Conservation (phyloP, 768 basidiomycete genomes). For the Termitomyces bulborhizus region DNA sequence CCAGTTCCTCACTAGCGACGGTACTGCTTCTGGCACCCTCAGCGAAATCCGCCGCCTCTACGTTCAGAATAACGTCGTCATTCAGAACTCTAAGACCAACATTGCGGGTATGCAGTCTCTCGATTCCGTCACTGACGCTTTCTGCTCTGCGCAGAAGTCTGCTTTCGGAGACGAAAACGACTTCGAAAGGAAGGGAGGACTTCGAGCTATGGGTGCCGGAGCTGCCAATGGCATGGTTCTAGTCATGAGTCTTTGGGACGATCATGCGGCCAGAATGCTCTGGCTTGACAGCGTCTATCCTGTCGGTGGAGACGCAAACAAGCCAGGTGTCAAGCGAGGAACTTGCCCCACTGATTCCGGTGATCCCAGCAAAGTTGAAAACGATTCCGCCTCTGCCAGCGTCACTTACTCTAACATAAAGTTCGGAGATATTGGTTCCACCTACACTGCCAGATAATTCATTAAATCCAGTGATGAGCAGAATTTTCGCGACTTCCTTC, state of each 20-base stretch:
- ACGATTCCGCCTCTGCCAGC: not conserved
- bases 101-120: slow-evolving; percentile 33
- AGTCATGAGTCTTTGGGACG: slow-evolving; percentile 36
- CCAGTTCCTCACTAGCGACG: slow-evolving; percentile 46
- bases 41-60: slow-evolving; percentile 43
- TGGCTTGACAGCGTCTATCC: slow-evolving; percentile 28
- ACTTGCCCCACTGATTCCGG: not conserved
- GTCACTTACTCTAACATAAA: not conserved
- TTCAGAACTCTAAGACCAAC: slow-evolving; percentile 42
- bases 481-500: not conserved
- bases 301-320: slow-evolving; percentile 2
- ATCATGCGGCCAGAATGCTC: slow-evolving; percentile 26
- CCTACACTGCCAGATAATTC: not conserved
- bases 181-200: not conserved
- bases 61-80: slow-evolving; percentile 26
- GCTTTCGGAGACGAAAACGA: slow-evolving; percentile 24
- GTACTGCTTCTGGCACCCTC: slow-evolving; percentile 41
- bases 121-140: slow-evolving; percentile 43
- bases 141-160: slow-evolving; percentile 38
- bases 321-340: not conserved
- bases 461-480: not conserved
- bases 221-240: slow-evolving; percentile 37
- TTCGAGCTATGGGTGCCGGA: slow-evolving; percentile 32
- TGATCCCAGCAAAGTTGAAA: not conserved
- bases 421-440: not conserved